Percentiles rank a stretch among this genome's conserved stretches.
Evolutionary conservation across 108 stramenopile species (phyloP).

Genomic region (Cyclotella choctawhatcheeana): DNA sequence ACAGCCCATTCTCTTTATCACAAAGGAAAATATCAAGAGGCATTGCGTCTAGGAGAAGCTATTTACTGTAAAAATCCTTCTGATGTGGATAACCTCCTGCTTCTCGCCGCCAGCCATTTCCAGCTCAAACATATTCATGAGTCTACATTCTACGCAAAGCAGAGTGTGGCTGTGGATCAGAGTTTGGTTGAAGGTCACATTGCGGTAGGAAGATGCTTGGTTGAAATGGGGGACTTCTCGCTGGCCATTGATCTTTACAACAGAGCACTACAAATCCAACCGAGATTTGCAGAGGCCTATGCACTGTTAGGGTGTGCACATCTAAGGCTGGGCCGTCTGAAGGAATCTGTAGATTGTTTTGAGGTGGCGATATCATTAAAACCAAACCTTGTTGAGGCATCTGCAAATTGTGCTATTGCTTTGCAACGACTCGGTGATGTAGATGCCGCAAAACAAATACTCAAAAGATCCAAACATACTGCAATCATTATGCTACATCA

Average conservation of each 20-base stretch:
- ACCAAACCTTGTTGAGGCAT: neutral
- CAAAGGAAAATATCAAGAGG: neutral
- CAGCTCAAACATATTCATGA: neutral
- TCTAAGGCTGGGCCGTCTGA: neutral
- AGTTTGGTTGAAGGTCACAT: neutral
- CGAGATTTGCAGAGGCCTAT: neutral
- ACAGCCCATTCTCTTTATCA: neutral
- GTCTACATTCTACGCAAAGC: neutral
- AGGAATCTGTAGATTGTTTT: slow-evolving; percentile 1
- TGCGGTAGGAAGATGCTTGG: neutral
- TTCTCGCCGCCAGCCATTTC: slow-evolving; percentile 13
- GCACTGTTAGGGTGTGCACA: neutral
- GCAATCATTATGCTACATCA: neutral
- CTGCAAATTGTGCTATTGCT: neutral
- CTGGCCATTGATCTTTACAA: neutral
- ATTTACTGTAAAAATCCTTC: neutral
- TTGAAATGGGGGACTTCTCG: neutral
- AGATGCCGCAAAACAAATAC: neutral
- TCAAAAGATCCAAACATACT: neutral
- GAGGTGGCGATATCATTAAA: slow-evolving; percentile 12
- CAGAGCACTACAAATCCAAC: neutral
- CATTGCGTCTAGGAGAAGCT: neutral
- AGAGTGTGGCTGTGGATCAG: neutral
- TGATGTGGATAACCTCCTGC: neutral
- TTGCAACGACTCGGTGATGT: neutral